Evolutionary conservation across 768 basidiomycete genomes (phyloP).

Genomic region (Leucosporidium yakuticum): DNA sequence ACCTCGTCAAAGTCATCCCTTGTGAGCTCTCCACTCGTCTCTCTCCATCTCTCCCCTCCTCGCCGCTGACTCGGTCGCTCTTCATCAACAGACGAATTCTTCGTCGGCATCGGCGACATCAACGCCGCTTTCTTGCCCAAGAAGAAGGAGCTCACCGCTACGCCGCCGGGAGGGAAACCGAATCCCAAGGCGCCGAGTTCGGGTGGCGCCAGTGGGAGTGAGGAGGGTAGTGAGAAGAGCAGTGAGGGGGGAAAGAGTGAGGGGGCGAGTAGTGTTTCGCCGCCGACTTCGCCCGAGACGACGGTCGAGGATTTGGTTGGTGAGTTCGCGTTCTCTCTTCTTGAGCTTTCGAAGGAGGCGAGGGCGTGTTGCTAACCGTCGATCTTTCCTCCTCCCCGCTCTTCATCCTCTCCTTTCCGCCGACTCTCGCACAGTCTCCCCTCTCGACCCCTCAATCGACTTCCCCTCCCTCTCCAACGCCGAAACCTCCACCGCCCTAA

Average conservation of each 20-base stretch:
- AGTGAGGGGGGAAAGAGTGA: neutral
- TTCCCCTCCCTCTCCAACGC: slow-evolving; percentile 22
- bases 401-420: neutral
- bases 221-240: too few relatives aligned
- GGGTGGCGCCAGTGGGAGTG: too few relatives aligned
- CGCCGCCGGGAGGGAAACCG: slow-evolving; percentile 39
- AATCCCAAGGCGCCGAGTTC: neutral
- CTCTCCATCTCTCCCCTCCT: slow-evolving; percentile 27
- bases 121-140: slow-evolving; percentile 91
- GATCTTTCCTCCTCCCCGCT: neutral
- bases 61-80: neutral
- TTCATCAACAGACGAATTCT: slow-evolving; percentile 74
- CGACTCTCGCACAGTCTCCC: slow-evolving; percentile 9
- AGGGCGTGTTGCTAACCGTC: too few relatives aligned
- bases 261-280: too few relatives aligned
- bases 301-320: too few relatives aligned
- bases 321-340: too few relatives aligned
- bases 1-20: slow-evolving; percentile 91
- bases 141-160: slow-evolving; percentile 47
- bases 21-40: slow-evolving; percentile 54
- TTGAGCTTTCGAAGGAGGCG: too few relatives aligned
- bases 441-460: slow-evolving; percentile 18
- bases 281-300: too few relatives aligned
- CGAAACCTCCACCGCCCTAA: slow-evolving; percentile 18
- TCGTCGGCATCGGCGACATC: slow-evolving; percentile 96